Evolutionary conservation across 805 yeast genomes (phyloP), one percentile per base, ranked within the genome.

Genomic region (Yarrowia bubula): DNA sequence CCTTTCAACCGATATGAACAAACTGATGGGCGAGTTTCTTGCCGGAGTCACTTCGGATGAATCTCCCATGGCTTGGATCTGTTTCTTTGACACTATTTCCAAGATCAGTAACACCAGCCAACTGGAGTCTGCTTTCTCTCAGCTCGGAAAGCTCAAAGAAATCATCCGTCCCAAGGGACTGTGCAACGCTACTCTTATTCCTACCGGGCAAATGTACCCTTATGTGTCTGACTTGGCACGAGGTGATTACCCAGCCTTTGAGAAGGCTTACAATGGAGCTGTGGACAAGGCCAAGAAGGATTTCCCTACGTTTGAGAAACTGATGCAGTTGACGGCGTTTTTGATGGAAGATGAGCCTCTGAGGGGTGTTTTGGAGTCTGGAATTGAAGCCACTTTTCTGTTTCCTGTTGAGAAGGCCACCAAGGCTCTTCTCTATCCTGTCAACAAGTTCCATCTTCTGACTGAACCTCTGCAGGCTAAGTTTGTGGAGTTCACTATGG

Each of bases 181-280:
- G 37, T 41, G 47, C n/a, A 55, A 55, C 4, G 61, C 61, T 10
- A 55, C 61, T 8, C 61, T 55, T 11, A 41, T 31, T 4, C 61
- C 61, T n/a, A 41, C 61, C 1, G 61, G 61, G 7, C 61, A 55
- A 17, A 55, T 55, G 61, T 55, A 55, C 39, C 61, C 61, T 13
- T 41, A 55, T 8, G 47, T 55, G 8, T 55, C 61, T 31, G 47
- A 55, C 13, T 47, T 55, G 3, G 61, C 61, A 1, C 46, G 61
- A 31, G 38, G 31, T 2, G n/a, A 15, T 13, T 47, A 28, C 7
- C 11, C 13, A 4, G 61, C 39, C 13, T 55, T 55, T 14, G 47
- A 39, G 31, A 55, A 35, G 68, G 80, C 50, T 75, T 78, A 37
- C 78, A 77, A 13, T 3, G 42, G 51, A 14, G 64, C 64, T n/a